These are phyloP conservation scores for Xylona heveae DNA, from an alignment of 495 filamentous ascomycete species.

Conservation along the genomic window DNA sequence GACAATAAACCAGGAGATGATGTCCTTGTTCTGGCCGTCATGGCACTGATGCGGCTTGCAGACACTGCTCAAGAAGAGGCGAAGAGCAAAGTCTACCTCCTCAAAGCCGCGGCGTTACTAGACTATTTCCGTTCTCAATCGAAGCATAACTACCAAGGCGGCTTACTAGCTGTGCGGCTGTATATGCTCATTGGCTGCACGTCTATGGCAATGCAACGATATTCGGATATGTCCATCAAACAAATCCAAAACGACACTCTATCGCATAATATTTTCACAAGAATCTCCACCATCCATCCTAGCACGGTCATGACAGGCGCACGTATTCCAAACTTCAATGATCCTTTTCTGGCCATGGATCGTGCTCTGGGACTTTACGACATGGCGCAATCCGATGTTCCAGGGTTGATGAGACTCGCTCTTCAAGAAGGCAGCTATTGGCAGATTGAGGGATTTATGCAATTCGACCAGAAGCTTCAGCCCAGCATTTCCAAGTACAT, in stretches of 20 bases:
- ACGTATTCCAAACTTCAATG: conserved; percentile 20
- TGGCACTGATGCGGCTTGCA: conserved; percentile 24
- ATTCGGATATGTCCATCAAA: conserved; percentile 34
- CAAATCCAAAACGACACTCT: conserved; percentile 38
- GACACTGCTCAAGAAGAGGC: conserved; percentile 8
- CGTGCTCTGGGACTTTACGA: conserved; percentile 16
- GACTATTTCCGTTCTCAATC: conserved; percentile 27
- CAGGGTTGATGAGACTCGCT: conserved; percentile 14
- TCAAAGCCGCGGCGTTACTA: conserved; percentile 28
- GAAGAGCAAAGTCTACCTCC: conserved; percentile 17
- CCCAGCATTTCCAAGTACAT: conserved; percentile 13
- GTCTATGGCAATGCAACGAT: conserved; percentile 28
- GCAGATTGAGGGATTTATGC: conserved; percentile 15
- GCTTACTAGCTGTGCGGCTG: conserved; percentile 30
- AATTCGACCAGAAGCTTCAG: conserved; percentile 12
- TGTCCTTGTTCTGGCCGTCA: conserved; percentile 31
- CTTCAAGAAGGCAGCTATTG: conserved; percentile 16
- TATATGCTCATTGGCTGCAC: conserved; percentile 31
- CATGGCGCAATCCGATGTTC: conserved; percentile 10
- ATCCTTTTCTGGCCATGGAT: conserved; percentile 3
- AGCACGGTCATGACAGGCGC: conserved; percentile 21
- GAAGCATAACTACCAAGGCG: conserved; percentile 34
- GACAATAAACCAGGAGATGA: conserved; percentile 38
- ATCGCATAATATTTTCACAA: conserved; percentile 33
- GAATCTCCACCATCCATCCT: conserved; percentile 34